Evolutionary conservation across 257 asterid species (phyloP).

Genomic region (Jaltomata sinuosa): DNA sequence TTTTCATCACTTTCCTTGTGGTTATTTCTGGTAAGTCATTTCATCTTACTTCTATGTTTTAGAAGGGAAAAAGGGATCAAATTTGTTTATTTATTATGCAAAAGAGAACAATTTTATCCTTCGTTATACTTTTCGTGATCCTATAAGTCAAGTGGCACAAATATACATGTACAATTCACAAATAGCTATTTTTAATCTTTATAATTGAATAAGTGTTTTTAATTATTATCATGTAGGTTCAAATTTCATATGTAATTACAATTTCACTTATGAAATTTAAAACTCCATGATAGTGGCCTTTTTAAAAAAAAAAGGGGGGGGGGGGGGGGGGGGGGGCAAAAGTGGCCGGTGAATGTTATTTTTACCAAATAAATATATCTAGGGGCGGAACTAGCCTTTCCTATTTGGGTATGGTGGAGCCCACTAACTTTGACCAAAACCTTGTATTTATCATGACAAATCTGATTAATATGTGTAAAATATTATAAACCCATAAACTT

Average conservation of each 20-base stretch:
- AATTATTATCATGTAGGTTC: not conserved
- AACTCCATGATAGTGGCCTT: too few species aligned
- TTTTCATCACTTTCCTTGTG: not conserved
- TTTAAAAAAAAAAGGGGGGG: too few species aligned
- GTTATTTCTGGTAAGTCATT: not conserved
- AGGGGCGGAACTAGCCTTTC: too few species aligned
- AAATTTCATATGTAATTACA: not conserved
- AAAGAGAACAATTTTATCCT: not conserved
- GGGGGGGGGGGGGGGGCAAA: too few species aligned
- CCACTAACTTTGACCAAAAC: too few species aligned
- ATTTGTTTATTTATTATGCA: not conserved
- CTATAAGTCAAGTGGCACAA: not conserved
- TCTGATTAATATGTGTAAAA: too few species aligned
- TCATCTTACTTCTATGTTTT: not conserved
- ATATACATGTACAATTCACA: not conserved
- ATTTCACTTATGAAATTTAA: too few species aligned
- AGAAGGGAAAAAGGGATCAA: not conserved
- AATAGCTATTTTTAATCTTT: not conserved
- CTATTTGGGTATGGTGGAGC: too few species aligned
- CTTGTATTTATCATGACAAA: too few species aligned
- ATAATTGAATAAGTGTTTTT: not conserved
- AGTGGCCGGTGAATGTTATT: too few species aligned
- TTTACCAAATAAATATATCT: too few species aligned
- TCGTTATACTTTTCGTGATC: not conserved
- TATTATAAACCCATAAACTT: too few species aligned